phyloP scores from a whole-genome alignment of 202 grass and related monocot genomes.

The Setaria italica region DNA sequence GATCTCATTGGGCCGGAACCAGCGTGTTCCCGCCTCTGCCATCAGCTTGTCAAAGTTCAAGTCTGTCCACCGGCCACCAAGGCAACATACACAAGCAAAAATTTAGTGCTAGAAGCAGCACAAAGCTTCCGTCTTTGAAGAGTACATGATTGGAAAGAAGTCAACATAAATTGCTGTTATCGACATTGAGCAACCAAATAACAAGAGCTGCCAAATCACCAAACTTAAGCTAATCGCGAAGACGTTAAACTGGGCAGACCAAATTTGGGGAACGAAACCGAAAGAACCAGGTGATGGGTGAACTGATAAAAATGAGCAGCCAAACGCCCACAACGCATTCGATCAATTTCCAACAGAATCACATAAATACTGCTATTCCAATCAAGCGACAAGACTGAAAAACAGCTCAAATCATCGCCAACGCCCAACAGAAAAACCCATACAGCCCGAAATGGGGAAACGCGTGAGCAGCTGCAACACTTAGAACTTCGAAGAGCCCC shows the following conservation, averaged over 20 bases:
- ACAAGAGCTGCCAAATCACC: not conserved
- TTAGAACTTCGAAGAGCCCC: not conserved
- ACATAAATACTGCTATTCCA: not conserved
- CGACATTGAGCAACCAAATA: slow-evolving; percentile 1
- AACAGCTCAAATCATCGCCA: slow-evolving; percentile 13
- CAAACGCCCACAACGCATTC: slow-evolving; percentile 17
- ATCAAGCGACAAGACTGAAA: not conserved
- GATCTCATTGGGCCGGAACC: slow-evolving; percentile 95
- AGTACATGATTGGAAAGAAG: not conserved
- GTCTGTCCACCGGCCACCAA: slow-evolving; percentile 61
- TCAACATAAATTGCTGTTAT: not conserved
- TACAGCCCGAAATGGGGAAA: slow-evolving; percentile 1
- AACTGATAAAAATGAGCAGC: slow-evolving; percentile 1
- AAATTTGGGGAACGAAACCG: not conserved
- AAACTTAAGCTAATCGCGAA: slow-evolving; percentile 1
- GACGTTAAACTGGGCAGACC: not conserved
- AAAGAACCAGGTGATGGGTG: not conserved
- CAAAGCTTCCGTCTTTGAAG: not conserved
- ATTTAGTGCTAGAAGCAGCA: slow-evolving; percentile 17
- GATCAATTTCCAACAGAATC: slow-evolving; percentile 11
- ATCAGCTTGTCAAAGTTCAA: slow-evolving; percentile 76
- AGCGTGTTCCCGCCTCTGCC: slow-evolving; percentile 60
- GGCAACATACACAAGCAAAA: slow-evolving; percentile 30
- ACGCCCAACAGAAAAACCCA: not conserved
- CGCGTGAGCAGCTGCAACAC: not conserved